phyloP scores from a whole-genome alignment of 2,329 filamentous ascomycete genomes.

The Aspergillus quadricinctus region DNA sequence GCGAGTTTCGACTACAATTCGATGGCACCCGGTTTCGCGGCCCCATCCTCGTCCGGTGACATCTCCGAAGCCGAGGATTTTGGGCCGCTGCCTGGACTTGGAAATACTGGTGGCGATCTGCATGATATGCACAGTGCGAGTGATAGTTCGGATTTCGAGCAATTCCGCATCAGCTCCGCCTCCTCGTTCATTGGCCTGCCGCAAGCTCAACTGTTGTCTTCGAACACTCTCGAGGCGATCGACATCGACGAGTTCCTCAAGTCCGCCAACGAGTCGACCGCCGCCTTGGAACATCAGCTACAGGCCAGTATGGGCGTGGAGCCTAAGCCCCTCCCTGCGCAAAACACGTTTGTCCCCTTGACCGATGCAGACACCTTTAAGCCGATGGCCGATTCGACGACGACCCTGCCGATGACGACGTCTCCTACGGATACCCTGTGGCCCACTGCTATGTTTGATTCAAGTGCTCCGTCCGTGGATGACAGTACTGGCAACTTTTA shows the following conservation, averaged over 20 bases:
- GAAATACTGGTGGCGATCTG: constrained; percentile 25
- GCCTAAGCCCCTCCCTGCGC: constrained; percentile 26
- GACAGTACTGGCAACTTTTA: constrained; percentile 23
- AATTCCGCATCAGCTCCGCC: constrained; percentile 39
- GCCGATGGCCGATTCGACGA: constrained; percentile 15
- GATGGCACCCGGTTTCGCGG: constrained; percentile 35
- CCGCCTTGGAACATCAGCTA: constrained; percentile 37
- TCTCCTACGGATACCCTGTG: constrained; percentile 31
- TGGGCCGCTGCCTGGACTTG: constrained; percentile 29
- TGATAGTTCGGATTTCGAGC: constrained; percentile 39
- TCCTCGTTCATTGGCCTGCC: constrained; percentile 41
- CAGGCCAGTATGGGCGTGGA: constrained; percentile 36
- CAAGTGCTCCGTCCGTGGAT: constrained; percentile 26
- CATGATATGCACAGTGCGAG: constrained; percentile 39
- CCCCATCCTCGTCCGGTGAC: constrained; percentile 47
- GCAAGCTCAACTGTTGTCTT: constrained; percentile 38
- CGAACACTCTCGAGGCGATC: constrained; percentile 37
- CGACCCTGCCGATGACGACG: constrained; percentile 19
- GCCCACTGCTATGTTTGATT: constrained; percentile 30
- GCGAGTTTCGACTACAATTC: constrained; percentile 43
- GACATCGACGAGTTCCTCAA: constrained; percentile 44
- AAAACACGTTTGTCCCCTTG: constrained; percentile 25
- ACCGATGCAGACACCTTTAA: constrained; percentile 21
- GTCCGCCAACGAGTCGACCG: constrained; percentile 37
- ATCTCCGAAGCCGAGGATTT: constrained; percentile 47